These are phyloP conservation scores for Paraconiothyrium sp. DNA, from an alignment of 2,329 filamentous ascomycete species.

Conservation along the genomic window DNA sequence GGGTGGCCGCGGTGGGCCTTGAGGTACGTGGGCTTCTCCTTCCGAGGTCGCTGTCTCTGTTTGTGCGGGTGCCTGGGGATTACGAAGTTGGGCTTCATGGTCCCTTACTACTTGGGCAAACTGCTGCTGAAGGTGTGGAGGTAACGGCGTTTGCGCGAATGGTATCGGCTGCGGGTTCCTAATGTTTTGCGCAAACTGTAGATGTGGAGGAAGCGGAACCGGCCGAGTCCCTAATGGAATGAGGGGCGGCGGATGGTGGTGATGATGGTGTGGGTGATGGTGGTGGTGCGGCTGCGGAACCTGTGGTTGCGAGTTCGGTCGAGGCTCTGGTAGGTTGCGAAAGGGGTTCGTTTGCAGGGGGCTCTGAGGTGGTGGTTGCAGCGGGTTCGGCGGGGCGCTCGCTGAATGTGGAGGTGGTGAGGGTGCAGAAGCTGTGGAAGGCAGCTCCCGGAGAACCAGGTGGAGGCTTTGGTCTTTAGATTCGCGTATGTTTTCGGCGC, in stretches of 20 bases:
- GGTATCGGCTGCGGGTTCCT: no score
- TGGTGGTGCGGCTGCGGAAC: conserved; percentile 28
- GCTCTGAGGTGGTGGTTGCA: conserved; percentile 34
- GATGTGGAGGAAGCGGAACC: conserved; percentile 4
- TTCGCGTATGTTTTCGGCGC: conserved; percentile 55
- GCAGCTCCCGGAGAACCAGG: conserved; percentile 49
- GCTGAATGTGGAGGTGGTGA: conserved; percentile 38
- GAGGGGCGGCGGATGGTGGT: conserved; percentile 25
- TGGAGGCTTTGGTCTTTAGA: conserved; percentile 50
- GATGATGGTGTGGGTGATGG: conserved; percentile 20
- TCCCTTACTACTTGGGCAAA: conserved; percentile 19
- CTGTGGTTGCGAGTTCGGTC: conserved; percentile 41
- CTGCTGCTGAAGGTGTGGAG: conserved; percentile 7
- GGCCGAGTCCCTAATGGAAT: conserved; percentile 20
- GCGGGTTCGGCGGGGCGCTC: conserved; percentile 52
- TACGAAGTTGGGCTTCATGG: conserved; percentile 24
- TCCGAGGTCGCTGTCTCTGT: conserved; percentile 19
- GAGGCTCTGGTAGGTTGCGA: conserved; percentile 36
- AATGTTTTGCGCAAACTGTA: background rate
- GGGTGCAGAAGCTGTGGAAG: conserved; percentile 24
- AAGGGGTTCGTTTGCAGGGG: conserved; percentile 45
- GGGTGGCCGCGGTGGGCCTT: conserved; percentile 15
- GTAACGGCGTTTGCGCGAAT: background rate
- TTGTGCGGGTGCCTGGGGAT: conserved; percentile 17
- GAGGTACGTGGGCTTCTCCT: conserved; percentile 20